A percentile compares a stretch with the other conserved stretches of the same genome.
Evolutionary conservation across 164 flowering plant species (phyloP).

Genomic region (Umbellularia californica): DNA sequence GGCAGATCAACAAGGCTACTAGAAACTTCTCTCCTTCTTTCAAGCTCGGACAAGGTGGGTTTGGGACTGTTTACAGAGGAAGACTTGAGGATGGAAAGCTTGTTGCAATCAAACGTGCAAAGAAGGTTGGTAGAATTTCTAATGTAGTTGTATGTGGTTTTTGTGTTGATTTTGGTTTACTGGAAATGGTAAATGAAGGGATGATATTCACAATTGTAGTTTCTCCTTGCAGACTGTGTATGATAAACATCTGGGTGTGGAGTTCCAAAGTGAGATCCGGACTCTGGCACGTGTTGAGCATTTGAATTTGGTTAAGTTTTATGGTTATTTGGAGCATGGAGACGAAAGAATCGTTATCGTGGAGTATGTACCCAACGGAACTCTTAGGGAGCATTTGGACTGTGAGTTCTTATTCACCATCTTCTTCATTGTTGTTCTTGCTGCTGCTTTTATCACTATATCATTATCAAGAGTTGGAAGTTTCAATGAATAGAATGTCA

Average conservation of each 20-base stretch:
- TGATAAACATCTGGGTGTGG: conserved; percentile 62
- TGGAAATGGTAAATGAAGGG: neutral
- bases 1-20: conserved; percentile 65
- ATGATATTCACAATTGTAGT: neutral
- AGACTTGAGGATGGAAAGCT: conserved; percentile 61
- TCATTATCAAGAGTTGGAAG: neutral
- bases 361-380: conserved; percentile 92
- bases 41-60: conserved; percentile 94
- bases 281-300: conserved; percentile 74
- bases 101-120: conserved; percentile 90
- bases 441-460: neutral
- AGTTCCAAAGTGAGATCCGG: conserved; percentile 71
- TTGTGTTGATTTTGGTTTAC: neutral
- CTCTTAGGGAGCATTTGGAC: conserved; percentile 89
- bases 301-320: conserved; percentile 70
- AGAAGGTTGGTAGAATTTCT: conserved; percentile 49
- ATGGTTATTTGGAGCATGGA: conserved; percentile 64
- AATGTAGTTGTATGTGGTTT: neutral
- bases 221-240: conserved; percentile 46
- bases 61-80: conserved; percentile 85
- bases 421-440: neutral
- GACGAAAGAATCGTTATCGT: conserved; percentile 81
- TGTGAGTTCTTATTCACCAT: conserved; percentile 41
- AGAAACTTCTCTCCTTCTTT: conserved; percentile 67
- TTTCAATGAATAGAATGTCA: too few relatives aligned